These are phyloP conservation scores for Cercospora zeina DNA, from an alignment of 2,329 filamentous ascomycete species.

Conservation along the genomic window DNA sequence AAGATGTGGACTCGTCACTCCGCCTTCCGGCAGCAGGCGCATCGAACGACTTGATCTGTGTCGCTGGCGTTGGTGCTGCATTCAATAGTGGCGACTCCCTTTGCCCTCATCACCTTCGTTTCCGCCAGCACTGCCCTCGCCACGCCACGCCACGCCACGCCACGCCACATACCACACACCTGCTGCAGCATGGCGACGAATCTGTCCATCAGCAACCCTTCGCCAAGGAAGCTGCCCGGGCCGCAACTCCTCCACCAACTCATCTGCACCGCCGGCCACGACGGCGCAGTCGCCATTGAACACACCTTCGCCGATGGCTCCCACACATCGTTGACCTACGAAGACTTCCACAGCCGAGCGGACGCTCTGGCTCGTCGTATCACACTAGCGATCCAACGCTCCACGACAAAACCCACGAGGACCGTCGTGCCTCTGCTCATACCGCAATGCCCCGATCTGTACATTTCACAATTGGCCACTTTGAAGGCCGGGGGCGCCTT, in stretches of 20 bases:
- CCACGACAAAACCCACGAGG: conserved; percentile 26
- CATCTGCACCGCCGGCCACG: conserved; percentile 50
- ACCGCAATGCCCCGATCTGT: conserved; percentile 74
- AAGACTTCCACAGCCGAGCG: conserved; percentile 60
- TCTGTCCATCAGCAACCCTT: conserved; percentile 60
- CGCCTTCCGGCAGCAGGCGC: not conserved
- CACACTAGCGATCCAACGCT: conserved; percentile 32
- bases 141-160: no score
- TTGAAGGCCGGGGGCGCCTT: conserved; percentile 82
- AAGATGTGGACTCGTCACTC: not conserved
- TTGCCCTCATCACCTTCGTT: not conserved
- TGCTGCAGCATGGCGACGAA: conserved; percentile 18
- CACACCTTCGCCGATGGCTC: conserved; percentile 56
- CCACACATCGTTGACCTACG: conserved; percentile 59
- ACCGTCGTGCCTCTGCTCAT: conserved; percentile 72
- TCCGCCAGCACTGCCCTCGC: not conserved
- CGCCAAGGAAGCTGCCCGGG: conserved; percentile 55
- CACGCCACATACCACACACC: not conserved
- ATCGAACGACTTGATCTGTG: conserved; percentile 3
- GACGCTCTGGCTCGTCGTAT: conserved; percentile 58
- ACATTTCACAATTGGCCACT: conserved; percentile 73
- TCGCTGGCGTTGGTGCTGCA: conserved; percentile 1
- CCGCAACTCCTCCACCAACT: conserved; percentile 63
- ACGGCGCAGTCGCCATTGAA: conserved; percentile 60
- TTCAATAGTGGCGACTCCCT: conserved; percentile 1